phyloP scores from a whole-genome alignment of 31 red algal genomes.

The Porphyra umbilicalis region DNA sequence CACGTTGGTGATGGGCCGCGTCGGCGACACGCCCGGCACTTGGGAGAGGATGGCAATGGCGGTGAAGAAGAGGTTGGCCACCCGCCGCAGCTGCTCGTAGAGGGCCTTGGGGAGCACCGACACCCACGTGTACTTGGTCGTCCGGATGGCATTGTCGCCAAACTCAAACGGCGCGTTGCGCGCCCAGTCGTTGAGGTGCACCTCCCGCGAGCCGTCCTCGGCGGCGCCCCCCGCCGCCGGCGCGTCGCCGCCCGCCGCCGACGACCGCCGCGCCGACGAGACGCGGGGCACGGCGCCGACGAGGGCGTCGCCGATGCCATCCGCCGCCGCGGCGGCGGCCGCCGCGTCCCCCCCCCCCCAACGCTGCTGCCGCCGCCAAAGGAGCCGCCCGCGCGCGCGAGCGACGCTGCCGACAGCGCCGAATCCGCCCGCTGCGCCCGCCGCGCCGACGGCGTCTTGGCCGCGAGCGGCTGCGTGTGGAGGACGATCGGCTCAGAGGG shows the following conservation, averaged over 20 bases:
- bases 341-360: not conserved
- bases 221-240: not conserved
- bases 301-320: not conserved
- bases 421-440: not conserved
- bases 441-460: not conserved
- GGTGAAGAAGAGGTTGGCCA: conserved; percentile 88
- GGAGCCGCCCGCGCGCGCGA: not conserved
- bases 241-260: not conserved
- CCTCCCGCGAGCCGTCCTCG: not conserved
- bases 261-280: not conserved
- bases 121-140: conserved; percentile 80
- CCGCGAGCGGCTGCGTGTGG: not conserved
- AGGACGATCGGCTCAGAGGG: not conserved
- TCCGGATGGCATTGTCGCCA: conserved; percentile 68
- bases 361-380: not conserved
- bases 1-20: conserved; percentile 55
- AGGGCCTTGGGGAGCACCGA: conserved; percentile 75
- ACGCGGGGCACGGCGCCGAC: not conserved
- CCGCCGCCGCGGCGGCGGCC: not conserved
- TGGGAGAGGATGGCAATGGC: conserved; percentile 75
- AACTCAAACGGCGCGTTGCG: conserved; percentile 2
- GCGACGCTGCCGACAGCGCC: not conserved
- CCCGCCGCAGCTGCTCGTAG: conserved; percentile 80
- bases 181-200: not conserved
- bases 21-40: conserved; percentile 73